phyloP scores from a whole-genome alignment of 305 asterid genomes.

The Rubia peregrina region DNA sequence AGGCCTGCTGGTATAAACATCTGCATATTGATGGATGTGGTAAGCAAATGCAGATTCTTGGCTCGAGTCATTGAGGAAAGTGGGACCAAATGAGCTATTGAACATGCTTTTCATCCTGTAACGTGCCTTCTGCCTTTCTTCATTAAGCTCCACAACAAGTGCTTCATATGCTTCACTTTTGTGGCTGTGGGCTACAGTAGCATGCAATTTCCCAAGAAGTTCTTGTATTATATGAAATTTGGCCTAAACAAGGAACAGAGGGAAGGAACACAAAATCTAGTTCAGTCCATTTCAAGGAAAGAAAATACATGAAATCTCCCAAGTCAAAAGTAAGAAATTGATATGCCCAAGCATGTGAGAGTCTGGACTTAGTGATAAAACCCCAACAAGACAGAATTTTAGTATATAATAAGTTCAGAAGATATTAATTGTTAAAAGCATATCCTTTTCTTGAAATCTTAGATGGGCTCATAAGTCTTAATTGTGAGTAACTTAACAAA shows the following conservation, averaged over 20 bases:
- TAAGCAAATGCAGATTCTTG: conserved; percentile 93
- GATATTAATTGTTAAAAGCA: background rate
- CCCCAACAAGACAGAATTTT: background rate
- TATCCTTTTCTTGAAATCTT: background rate
- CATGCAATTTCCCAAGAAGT: conserved; percentile 80
- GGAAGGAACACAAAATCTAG: background rate
- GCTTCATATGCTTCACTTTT: conserved; percentile 46
- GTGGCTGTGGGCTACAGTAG: conserved; percentile 44
- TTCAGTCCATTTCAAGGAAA: background rate
- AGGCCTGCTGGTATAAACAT: conserved; percentile 92
- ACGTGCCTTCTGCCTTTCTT: conserved; percentile 73
- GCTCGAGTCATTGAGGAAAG: conserved; percentile 83
- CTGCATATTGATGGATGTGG: conserved; percentile 92
- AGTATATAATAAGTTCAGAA: background rate
- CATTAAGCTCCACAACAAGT: conserved; percentile 72
- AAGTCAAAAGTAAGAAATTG: background rate
- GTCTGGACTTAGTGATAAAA: background rate
- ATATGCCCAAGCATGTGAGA: conserved; percentile 1
- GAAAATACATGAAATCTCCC: background rate
- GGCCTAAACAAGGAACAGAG: conserved; percentile 39
- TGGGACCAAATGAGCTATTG: conserved; percentile 84
- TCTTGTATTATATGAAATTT: conserved; percentile 86
- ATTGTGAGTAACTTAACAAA: background rate
- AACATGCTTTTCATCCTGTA: conserved; percentile 72
- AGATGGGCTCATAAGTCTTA: background rate